Percentiles rank a stretch among this genome's conserved stretches.
These are phyloP conservation scores for Sisymbrium irio DNA, from an alignment of 345 rosid genomes.

Conservation along the genomic window DNA sequence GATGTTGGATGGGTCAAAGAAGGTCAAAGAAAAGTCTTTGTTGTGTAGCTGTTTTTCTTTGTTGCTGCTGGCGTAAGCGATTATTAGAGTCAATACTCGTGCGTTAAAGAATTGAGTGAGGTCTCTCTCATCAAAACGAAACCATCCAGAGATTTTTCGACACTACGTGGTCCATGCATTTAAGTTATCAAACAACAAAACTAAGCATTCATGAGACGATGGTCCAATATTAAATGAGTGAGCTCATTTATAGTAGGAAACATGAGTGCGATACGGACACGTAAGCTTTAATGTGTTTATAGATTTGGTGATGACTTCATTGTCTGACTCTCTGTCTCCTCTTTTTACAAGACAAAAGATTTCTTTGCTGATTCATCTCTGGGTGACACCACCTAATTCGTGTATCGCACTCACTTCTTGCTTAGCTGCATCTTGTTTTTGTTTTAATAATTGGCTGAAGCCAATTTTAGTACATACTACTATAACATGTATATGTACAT, in stretches of 20 bases:
- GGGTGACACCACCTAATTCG: background rate
- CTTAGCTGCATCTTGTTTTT: background rate
- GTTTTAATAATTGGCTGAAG: background rate
- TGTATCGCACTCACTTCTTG: background rate
- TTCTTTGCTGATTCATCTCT: conserved; percentile 18
- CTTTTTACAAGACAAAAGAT: conserved; percentile 41
- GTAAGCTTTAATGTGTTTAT: conserved; percentile 61
- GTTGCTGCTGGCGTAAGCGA: conserved; percentile 21
- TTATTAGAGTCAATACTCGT: conserved; percentile 26
- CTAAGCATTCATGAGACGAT: conserved; percentile 16
- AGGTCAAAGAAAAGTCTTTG: conserved; percentile 32
- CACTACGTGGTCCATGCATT: conserved; percentile 3
- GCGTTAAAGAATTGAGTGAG: conserved; percentile 24
- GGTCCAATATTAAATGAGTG: conserved; percentile 16
- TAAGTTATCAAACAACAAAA: conserved; percentile 7
- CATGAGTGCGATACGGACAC: conserved; percentile 47
- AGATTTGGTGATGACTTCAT: conserved; percentile 67
- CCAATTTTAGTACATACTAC: background rate
- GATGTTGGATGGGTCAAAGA: conserved; percentile 29
- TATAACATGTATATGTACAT: no score
- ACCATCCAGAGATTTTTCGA: background rate
- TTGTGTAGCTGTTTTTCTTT: conserved; percentile 35
- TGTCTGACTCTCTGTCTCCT: conserved; percentile 56
- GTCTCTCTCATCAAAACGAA: background rate
- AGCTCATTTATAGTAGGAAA: conserved; percentile 25